Base-by-base conservation (phyloP, 768 basidiomycete species). In the Gautieria morchelliformis region DNA sequence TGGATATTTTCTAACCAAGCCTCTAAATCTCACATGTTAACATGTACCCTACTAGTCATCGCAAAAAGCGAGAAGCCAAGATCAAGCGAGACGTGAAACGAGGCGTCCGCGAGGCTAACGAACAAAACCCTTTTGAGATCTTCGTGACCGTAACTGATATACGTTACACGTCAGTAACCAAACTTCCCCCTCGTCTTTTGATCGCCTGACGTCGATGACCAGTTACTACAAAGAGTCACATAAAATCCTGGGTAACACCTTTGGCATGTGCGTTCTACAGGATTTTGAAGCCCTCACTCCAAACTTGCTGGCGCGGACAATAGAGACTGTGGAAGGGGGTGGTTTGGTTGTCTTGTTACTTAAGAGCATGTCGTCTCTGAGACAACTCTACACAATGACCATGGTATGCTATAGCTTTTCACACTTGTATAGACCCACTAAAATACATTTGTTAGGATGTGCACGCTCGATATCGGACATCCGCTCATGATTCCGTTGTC, bases 61-160 rank as follows among this genome's bases (percentile, higher is more conserved):
- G 95, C 32, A 98, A 96, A 73, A 96, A 97, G 70, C 81, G 93
- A 51, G 95, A 98, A 70, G 89, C 86, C 30, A 98, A 94, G 73
- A 93, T 97, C 63, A 98, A 96, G 70, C 79, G 92, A 53, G 94
- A 99, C 68, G 85, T 96, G 32, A 98, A 96, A 71, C 82, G 92
- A 12, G 95, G 95, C 5, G 82, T 93, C 35, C 80, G 96, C 24
- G 95, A 99, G 65, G 83, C 87, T 2, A 94, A 96, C 67, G 93
- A 99, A 58, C 90, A 96, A 68, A 84, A 90, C 69, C 95, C 96
- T 1, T 98, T 99, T 69, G 96, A 99, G 73, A 91, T 98, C 44
- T 99, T 99, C 67, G 85, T 98, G 12, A 89, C 91, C 0, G 94
- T 97, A n/a, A 98, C 95, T 4, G 95, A 99, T 69, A 97, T 99